Percentiles rank a stretch among this genome's conserved stretches.
Conservation (phyloP, 257 asterid genomes). For the Solanum pinnatisectum region DNA sequence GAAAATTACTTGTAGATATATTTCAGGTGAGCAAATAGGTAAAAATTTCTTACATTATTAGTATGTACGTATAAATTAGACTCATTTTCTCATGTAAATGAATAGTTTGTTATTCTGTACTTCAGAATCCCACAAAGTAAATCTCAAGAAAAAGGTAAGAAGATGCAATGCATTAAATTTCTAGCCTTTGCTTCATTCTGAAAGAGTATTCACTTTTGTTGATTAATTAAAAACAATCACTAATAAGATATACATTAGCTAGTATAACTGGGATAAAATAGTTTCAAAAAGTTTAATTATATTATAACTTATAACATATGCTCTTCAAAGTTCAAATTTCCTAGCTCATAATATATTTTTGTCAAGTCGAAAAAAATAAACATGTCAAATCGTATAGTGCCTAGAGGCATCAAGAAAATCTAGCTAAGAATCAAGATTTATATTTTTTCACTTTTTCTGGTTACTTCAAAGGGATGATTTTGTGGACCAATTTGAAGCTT, state of each 20-base stretch:
- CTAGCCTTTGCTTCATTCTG: not conserved
- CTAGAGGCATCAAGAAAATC: not conserved
- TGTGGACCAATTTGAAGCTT: conserved; percentile 4
- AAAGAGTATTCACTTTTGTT: not conserved
- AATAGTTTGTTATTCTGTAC: not conserved
- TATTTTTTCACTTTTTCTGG: not conserved
- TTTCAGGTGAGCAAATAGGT: not conserved
- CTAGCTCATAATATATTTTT: not conserved
- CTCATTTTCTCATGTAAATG: not conserved
- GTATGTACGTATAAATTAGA: not conserved
- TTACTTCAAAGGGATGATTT: not conserved
- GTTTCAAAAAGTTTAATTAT: not conserved
- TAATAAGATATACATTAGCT: not conserved
- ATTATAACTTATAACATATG: not conserved
- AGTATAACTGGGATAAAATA: not conserved
- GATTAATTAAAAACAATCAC: not conserved
- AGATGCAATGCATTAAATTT: not conserved
- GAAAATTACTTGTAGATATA: not conserved
- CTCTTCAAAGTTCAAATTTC: not conserved
- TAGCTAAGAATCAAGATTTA: not conserved
- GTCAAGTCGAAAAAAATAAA: not conserved
- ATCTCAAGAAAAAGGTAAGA: not conserved
- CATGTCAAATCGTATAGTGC: not conserved
- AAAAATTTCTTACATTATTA: not conserved
- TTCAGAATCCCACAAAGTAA: not conserved